phyloP scores from a whole-genome alignment of 2,329 filamentous ascomycete species.

The Neofusicoccum ribis region DNA sequence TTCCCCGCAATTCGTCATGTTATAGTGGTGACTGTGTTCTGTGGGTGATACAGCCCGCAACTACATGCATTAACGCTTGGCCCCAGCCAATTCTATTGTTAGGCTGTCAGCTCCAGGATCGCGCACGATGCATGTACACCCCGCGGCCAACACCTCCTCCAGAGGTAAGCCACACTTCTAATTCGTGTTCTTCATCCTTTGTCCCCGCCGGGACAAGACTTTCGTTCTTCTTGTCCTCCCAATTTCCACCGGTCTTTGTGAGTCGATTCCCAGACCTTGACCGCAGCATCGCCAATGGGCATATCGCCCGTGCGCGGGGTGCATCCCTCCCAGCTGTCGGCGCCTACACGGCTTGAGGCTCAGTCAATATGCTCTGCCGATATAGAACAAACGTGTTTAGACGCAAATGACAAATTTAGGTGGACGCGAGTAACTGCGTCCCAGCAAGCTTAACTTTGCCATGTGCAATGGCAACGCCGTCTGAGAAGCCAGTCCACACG shows the following conservation, averaged over 20 bases:
- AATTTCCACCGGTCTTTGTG: constrained; percentile 11
- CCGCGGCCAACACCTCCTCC: not conserved
- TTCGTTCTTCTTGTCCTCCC: not conserved
- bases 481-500: not conserved
- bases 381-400: not conserved
- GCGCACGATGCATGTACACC: not conserved
- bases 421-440: not conserved
- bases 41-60: not conserved
- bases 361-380: not conserved
- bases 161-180: not conserved
- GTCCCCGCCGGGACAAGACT: not conserved
- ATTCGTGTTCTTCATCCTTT: not conserved
- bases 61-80: not conserved
- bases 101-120: constrained; percentile 6
- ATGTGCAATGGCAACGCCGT: not conserved
- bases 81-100: not conserved
- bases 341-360: not conserved
- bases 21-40: not conserved
- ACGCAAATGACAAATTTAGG: not conserved
- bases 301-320: not conserved
- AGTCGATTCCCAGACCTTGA: not conserved
- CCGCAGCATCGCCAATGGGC: not conserved
- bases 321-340: not conserved
- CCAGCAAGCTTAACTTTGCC: not conserved
- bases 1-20: no score